Evolutionary conservation across 495 filamentous ascomycete species (phyloP), one percentile per base, ranked within the genome.

Genomic region (Corynascus novoguineensis): DNA sequence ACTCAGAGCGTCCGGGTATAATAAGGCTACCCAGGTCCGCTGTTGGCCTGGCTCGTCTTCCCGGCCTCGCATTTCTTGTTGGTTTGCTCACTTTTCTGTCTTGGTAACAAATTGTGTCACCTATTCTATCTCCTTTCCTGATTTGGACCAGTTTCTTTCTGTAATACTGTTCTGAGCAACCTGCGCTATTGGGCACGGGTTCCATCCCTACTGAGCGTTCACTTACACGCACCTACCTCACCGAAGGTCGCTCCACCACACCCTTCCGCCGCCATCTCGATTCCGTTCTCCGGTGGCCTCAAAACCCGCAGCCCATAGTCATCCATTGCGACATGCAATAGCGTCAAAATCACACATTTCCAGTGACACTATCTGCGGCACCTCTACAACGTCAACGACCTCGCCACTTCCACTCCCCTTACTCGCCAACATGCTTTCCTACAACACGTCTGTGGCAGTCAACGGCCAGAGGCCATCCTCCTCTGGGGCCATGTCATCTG

Each of bases 371-470:
- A 15, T 10, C 11, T 15, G 28, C 37, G n/a, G 29, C 17, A 38
- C 14, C 15, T 6, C 12, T 17, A 6, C 25, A 32, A 44, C n/a
- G 17, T 55, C 24, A 5, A 25, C 41, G 10, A n/a, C 50, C 19
- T 45, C 42, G 21, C 25, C 31, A 42, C 41, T 22, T 29, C n/a
- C 8, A 29, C 45, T 37, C 12, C 12, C 32, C 17, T 11, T 10
- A 9, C 27, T 27, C 46, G 22, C 29, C 32, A 66, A 41, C 31
- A 76, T 77, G 74, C 70, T 78, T 29, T 72, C 74, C 28, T 74
- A 73, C 67, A 72, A 75, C 37, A 58, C 65, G 15, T 64, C 73
- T 11, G 60, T 74, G 27, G 52, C 73, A 12, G 56, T 75, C 34
- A 72, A 71, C 50, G 68, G 70, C 28, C 67, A 69, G 29, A 35